phyloP scores from a whole-genome alignment of 2,329 filamentous ascomycete genomes.

The Ophiostoma perfectum region DNA sequence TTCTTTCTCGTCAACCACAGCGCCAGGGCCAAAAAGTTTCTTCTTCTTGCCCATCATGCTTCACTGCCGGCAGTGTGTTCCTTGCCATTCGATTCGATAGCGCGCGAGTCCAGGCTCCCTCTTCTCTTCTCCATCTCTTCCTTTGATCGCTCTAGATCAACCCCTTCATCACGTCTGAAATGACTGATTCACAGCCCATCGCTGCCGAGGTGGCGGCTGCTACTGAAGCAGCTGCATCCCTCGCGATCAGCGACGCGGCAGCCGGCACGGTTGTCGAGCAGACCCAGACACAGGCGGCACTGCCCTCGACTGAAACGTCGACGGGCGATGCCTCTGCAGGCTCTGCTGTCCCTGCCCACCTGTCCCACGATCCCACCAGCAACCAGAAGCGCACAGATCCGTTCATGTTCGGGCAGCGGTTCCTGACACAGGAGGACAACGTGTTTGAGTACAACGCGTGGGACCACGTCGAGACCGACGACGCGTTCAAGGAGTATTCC shows the following conservation, averaged over 20 bases:
- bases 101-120: background rate
- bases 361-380: slow-evolving; percentile 63
- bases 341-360: slow-evolving; percentile 48
- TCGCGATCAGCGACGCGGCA: slow-evolving; percentile 21
- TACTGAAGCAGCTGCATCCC: slow-evolving; percentile 20
- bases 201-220: slow-evolving; percentile 20
- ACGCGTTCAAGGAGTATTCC: slow-evolving; percentile 78
- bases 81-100: slow-evolving; percentile 24
- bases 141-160: background rate
- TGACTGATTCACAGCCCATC: background rate
- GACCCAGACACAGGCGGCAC: background rate
- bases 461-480: slow-evolving; percentile 95
- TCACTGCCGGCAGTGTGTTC: slow-evolving; percentile 16
- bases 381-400: slow-evolving; percentile 86
- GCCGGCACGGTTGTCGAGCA: slow-evolving; percentile 9
- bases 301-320: background rate
- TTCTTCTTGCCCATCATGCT: slow-evolving; percentile 24
- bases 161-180: slow-evolving; percentile 21
- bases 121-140: slow-evolving; percentile 13
- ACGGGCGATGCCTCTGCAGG: background rate
- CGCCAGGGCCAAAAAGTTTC: background rate
- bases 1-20: slow-evolving; percentile 3
- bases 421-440: slow-evolving; percentile 75
- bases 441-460: slow-evolving; percentile 98
- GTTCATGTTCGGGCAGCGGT: slow-evolving; percentile 91